Conservation (phyloP, 148 eudicot species). For the Vaccinium macrocarpon region DNA sequence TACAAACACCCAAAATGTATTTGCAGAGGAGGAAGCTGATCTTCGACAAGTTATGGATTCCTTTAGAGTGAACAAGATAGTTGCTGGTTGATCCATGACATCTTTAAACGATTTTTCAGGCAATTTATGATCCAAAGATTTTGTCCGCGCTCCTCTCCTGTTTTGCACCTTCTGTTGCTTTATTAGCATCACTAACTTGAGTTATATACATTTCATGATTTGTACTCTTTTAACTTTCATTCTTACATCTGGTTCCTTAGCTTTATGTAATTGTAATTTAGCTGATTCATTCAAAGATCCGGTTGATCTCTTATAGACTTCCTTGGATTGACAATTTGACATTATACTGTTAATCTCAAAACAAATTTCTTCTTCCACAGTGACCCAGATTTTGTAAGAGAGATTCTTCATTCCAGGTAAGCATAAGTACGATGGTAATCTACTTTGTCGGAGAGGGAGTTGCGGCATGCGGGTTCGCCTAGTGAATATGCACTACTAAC, state of each 20-base stretch:
- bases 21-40: conserved; percentile 70
- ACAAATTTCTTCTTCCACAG: not conserved
- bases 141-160: not conserved
- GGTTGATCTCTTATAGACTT: not conserved
- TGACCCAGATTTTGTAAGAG: not conserved
- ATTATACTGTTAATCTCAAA: not conserved
- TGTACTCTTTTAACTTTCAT: not conserved
- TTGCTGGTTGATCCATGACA: conserved; percentile 31
- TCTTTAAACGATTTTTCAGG: not conserved
- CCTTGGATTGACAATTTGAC: not conserved
- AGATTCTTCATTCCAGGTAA: not conserved
- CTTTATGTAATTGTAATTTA: not conserved
- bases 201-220: not conserved
- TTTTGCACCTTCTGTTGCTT: not conserved
- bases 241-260: not conserved
- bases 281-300: not conserved
- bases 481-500: too few species aligned
- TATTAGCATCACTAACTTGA: not conserved
- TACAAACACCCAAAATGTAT: conserved; percentile 81
- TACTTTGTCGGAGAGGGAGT: not conserved
- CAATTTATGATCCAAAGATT: not conserved
- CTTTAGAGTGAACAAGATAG: conserved; percentile 78
- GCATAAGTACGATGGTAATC: not conserved
- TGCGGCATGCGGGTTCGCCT: too few species aligned
- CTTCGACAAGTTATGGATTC: conserved; percentile 82